Percentiles rank a stretch among this genome's conserved stretches.
Evolutionary conservation across 176 grass and related monocot species (phyloP).

Genomic region (Dendrocalamus sinicus): DNA sequence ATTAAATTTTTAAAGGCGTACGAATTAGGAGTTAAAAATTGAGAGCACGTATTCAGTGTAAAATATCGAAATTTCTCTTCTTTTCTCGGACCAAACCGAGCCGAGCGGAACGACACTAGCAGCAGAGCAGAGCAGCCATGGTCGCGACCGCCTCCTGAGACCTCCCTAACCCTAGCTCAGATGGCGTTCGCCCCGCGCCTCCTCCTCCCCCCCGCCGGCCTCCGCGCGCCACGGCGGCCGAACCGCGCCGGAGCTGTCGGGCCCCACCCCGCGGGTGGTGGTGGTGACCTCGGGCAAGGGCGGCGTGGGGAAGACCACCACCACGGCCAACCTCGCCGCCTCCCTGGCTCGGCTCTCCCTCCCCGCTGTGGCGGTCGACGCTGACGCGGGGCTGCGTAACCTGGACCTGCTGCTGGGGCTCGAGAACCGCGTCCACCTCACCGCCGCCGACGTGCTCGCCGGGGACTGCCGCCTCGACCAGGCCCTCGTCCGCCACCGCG

Average conservation of each 20-base stretch:
- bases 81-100: neutral
- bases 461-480: slow-evolving; percentile 98
- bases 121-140: slow-evolving; percentile 26
- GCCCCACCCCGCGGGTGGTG: slow-evolving; percentile 77
- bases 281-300: slow-evolving; percentile 96
- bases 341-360: slow-evolving; percentile 86
- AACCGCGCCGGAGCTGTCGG: slow-evolving; percentile 66
- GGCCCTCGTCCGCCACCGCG: slow-evolving; percentile 84
- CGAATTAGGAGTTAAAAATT: too few relatives aligned
- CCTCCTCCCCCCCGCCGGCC: slow-evolving; percentile 7
- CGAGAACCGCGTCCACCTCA: slow-evolving; percentile 91
- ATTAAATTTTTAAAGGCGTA: too few relatives aligned
- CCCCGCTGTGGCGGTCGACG: slow-evolving; percentile 73
- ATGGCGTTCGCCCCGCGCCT: slow-evolving; percentile 50
- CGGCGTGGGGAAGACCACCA: slow-evolving; percentile 95
- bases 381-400: slow-evolving; percentile 88
- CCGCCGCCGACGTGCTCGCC: slow-evolving; percentile 86
- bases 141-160: slow-evolving; percentile 7
- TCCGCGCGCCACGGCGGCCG: slow-evolving; percentile 46
- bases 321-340: slow-evolving; percentile 82
- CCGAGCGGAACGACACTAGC: neutral
- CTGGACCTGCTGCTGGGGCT: slow-evolving; percentile 92
- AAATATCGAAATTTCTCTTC: too few relatives aligned
- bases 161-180: slow-evolving; percentile 32
- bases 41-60: too few relatives aligned